Conservation (phyloP, 768 basidiomycete species). For the Boletus patriciae region DNA sequence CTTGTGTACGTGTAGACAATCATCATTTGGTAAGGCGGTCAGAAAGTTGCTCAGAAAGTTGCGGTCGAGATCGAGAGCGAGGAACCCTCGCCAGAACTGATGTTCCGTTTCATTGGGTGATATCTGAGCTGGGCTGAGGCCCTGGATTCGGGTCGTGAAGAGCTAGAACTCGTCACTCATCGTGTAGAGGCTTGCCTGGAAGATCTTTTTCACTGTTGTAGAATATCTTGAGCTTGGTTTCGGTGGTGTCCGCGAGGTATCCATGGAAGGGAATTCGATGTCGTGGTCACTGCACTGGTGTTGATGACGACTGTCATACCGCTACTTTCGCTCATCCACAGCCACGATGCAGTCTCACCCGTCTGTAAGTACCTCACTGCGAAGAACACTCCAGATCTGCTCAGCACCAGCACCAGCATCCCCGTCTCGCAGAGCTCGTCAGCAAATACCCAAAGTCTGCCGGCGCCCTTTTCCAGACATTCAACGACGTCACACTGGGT, state of each 20-base stretch:
- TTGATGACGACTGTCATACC: not conserved
- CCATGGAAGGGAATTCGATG: slow-evolving; percentile 22
- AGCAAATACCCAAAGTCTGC: slow-evolving; percentile 62
- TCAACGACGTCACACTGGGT: slow-evolving; percentile 73
- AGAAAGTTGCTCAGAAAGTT: slow-evolving; percentile 45
- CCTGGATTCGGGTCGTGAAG: slow-evolving; percentile 29
- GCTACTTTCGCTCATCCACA: not conserved
- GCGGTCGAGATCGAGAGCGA: slow-evolving; percentile 53
- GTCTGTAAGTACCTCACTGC: slow-evolving; percentile 17
- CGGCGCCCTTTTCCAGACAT: slow-evolving; percentile 67
- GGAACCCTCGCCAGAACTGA: slow-evolving; percentile 53
- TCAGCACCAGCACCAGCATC: slow-evolving; percentile 38
- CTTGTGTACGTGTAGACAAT: slow-evolving; percentile 51
- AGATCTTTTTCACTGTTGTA: slow-evolving; percentile 46
- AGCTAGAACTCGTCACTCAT: not conserved
- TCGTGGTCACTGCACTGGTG: too few relatives aligned
- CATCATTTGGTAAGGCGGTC: slow-evolving; percentile 45
- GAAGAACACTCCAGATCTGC: not conserved
- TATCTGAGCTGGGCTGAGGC: slow-evolving; percentile 44
- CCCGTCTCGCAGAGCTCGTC: slow-evolving; percentile 46
- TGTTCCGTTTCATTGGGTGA: slow-evolving; percentile 43
- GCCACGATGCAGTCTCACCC: slow-evolving; percentile 25
- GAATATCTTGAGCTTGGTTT: slow-evolving; percentile 49
- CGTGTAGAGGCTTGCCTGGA: slow-evolving; percentile 36
- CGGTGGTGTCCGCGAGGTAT: slow-evolving; percentile 6